Evolutionary conservation across 495 filamentous ascomycete genomes (phyloP), one percentile per base, ranked within the genome.

Genomic region (Extremus antarcticus): DNA sequence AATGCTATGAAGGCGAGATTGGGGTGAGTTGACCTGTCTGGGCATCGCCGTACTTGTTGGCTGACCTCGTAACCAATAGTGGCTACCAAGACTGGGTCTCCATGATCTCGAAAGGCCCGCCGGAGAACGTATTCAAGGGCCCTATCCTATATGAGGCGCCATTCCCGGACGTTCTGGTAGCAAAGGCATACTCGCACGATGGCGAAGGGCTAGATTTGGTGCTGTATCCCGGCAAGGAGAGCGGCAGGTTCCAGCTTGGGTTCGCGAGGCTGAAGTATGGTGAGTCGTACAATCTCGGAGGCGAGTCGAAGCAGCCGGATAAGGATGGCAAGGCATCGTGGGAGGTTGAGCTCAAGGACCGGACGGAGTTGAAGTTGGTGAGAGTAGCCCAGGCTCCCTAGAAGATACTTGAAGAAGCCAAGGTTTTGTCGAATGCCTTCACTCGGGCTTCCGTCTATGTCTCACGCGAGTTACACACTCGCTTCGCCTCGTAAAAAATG

Each of bases 171-270:
- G 56, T 45, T 17, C 41, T 45, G 15, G 41, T 45, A 7, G 41
- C 41, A 7, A 17, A 45, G 7, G 41, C 41, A n/a, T 45, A 45
- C 41, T 45, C 41, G 7, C 41, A 45, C n/a, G 41, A 45, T n/a
- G 41, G 41, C 4, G 41, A 45, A 50, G 51, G 35, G 4, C 17
- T 59, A 13, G 56, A 59, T 7, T 25, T 59, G 21, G 56, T 59
- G 23, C 40, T 54, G 22, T 59, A 54, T 38, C 43, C 56, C 7
- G 50, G 50, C 13, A 22, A 16, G 25, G 49, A 48, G n/a, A 20
- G 25, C 45, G 43, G 45, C n/a, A 16, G 13, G 17, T 59, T 59
- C 38, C 25, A 35, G 56, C 38, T 59, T 25, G 56, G 43, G 21
- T 43, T 59, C 21, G 39, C 43, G 25, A 50, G 46, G 17, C 45